phyloP scores from a whole-genome alignment of 495 filamentous ascomycete species.

The Penicillium silybi region DNA sequence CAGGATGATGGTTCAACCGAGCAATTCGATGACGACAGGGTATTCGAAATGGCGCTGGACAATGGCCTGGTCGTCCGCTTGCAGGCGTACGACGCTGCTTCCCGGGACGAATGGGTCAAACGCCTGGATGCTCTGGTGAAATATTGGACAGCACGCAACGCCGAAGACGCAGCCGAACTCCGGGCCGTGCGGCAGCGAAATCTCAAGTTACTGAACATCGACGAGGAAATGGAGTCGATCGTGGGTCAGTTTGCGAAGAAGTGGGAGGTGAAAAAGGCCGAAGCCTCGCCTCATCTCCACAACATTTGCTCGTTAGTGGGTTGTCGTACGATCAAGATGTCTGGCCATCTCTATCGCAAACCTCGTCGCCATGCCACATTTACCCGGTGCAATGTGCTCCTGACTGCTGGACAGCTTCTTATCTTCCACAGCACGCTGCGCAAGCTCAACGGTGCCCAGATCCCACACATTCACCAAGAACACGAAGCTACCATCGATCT shows the following conservation, averaged over 20 bases:
- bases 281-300: conserved; percentile 62
- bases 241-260: conserved; percentile 67
- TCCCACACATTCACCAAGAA: conserved; percentile 62
- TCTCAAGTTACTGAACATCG: conserved; percentile 59
- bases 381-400: conserved; percentile 57
- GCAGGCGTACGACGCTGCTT: conserved; percentile 57
- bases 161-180: conserved; percentile 53
- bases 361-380: conserved; percentile 63
- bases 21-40: conserved; percentile 54
- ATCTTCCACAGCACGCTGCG: conserved; percentile 62
- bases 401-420: conserved; percentile 59
- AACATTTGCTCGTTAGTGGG: conserved; percentile 65
- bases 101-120: conserved; percentile 63
- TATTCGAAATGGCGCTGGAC: conserved; percentile 59
- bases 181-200: conserved; percentile 57
- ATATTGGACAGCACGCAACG: conserved; percentile 63
- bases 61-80: conserved; percentile 64
- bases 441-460: conserved; percentile 50
- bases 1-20: conserved; percentile 51
- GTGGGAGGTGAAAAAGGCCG: conserved; percentile 68
- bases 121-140: conserved; percentile 54
- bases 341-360: conserved; percentile 64
- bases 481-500: conserved; percentile 57
- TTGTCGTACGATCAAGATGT: conserved; percentile 66
- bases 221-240: conserved; percentile 66